Base-by-base conservation (phyloP, 768 basidiomycete genomes). In the Daedaleopsis sinensis region DNA sequence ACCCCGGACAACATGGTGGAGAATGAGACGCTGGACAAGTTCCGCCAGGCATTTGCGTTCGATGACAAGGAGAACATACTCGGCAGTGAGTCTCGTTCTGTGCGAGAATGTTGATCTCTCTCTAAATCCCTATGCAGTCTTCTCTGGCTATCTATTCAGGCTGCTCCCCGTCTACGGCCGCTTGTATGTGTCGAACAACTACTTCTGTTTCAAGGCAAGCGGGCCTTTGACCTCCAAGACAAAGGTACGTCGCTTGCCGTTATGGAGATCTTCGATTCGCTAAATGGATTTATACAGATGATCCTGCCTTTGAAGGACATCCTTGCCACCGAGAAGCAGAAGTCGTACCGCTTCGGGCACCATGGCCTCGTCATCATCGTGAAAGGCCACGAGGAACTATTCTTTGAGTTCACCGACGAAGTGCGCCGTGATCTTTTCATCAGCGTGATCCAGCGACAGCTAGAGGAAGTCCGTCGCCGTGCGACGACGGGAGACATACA, bases 351-450 rank as follows among this genome's bases (percentile, higher is more conserved):
- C 23, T 93, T 97, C 72, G 93, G 91, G 7, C 94, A 94, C 70
- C 85, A 90, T 68, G 96, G 96, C 27, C 83, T 98, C 19, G 86
- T 92, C 38, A 80, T 98, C 58, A 89, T 98, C 56, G 87, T 99
- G 67, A 93, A 91, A 68, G 96, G 96, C 0, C 94, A 98, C 71
- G 96, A 99, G 75, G 96, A 99, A 72, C 80, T 98, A 11, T 99
- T 99, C 79, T 91, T 98, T 68, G 97, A 99, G 74, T 96, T 99
- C 71, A 80, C 82, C 44, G 86, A 88, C 19, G 84, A 89, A 58
- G 89, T 92, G 57, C 88, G 92, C 64, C 86, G 96, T 23, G 82
- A 89, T 64, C 86, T 88, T 1, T 95, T 96, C 69, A 83, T 91
- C 19, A 73, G 73, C 13, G 78, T 96, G 19, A 77, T 99, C 48